Conservation (phyloP, 2,329 filamentous ascomycete genomes). For the Ceratocystis ficicola region DNA sequence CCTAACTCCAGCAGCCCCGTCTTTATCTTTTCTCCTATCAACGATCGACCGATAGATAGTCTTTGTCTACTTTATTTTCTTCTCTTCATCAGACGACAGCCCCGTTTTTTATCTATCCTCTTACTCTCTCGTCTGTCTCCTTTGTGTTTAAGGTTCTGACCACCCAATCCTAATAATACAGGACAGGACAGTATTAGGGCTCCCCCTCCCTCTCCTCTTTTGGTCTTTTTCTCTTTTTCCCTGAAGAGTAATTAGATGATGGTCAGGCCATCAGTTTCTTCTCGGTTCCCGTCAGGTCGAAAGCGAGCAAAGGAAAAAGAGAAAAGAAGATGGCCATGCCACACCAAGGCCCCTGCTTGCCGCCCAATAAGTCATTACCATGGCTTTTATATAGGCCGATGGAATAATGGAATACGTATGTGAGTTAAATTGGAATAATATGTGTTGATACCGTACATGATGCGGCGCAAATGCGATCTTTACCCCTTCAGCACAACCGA, state of each 20-base stretch:
- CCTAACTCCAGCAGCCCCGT: background rate
- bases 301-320: background rate
- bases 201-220: too few species aligned
- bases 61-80: too few species aligned
- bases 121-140: background rate
- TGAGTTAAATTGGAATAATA: too few species aligned
- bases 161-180: background rate
- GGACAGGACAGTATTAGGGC: background rate
- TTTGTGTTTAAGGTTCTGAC: background rate
- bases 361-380: background rate
- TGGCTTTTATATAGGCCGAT: background rate
- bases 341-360: background rate
- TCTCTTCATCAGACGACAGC: background rate
- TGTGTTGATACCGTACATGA: too few species aligned
- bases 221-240: background rate
- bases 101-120: background rate
- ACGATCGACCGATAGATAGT: too few species aligned
- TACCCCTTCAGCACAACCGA: background rate
- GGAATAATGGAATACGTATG: too few species aligned
- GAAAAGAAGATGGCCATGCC: background rate
- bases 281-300: background rate
- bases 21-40: too few species aligned
- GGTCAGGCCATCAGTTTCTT: background rate
- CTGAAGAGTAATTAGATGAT: background rate
- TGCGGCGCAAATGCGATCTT: too few species aligned